Base-by-base conservation (phyloP, 2,329 filamentous ascomycete species). In the Pestalotiopsis sp. region DNA sequence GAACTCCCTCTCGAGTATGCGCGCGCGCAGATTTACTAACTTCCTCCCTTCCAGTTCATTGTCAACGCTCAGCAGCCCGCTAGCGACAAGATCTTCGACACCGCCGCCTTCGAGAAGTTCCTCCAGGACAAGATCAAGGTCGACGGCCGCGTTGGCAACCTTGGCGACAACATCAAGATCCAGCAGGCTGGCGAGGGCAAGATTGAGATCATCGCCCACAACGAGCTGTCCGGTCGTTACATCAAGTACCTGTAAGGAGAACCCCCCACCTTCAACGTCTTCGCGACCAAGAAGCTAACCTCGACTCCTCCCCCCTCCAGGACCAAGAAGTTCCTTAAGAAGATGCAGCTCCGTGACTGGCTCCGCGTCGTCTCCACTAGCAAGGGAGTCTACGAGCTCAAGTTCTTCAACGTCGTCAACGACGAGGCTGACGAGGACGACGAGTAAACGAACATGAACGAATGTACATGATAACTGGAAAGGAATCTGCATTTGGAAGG, bases 291-390 rank as follows among this genome's bases (percentile, higher is more conserved):
- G 13, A 13, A 49, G 57, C 57, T 27, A 27, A 36, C 20, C 14
- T n/a, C 23, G 11, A 59, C 4, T 13, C 11, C 11, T 27, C 25
- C 23, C 25, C 58, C 25, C 14, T 71, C 63, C 76, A 97, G 94
- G 84, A 99, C 96, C 85, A 99, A 99, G 94, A 99, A 99, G 91
- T 99, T 97, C 92, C 92, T 99, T 86, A 99, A 99, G 94, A 99
- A 99, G 93, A 94, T 98, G 90, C 95, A 98, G 91, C 93, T 99
- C 83, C 94, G 96, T 88, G 96, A 99, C 90, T 99, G 96, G 96
- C 93, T 99, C 82, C 95, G 96, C 80, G 95, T 99, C 79, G 96
- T 99, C 81, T 97, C 94, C 78, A 98, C 95, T 83, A 94, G 93
- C 84, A 95, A 95, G 88, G 95, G 96, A 82, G 95, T 98, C 76